Evolutionary conservation across 2,329 filamentous ascomycete genomes (phyloP).

Genomic region (Talaromyces pinophilus): DNA sequence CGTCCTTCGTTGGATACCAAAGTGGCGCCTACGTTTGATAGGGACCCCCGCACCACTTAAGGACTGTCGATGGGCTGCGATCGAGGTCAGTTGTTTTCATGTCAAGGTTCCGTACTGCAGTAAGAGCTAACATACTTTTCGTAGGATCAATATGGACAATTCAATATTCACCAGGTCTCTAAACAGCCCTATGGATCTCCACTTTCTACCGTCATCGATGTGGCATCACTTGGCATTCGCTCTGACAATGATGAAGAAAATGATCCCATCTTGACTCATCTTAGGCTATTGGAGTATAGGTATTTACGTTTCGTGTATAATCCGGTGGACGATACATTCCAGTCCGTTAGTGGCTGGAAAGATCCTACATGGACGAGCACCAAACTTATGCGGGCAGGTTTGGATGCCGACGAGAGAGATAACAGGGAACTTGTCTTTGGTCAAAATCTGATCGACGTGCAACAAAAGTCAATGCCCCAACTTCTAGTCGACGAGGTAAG

Average conservation of each 20-base stretch:
- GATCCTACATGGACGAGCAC: slow-evolving; percentile 86
- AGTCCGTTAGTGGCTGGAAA: slow-evolving; percentile 87
- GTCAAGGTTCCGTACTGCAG: not conserved
- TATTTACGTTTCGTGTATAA: slow-evolving; percentile 94
- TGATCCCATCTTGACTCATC: slow-evolving; percentile 72
- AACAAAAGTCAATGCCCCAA: slow-evolving; percentile 80
- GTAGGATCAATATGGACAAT: slow-evolving; percentile 93
- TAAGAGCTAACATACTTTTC: not conserved
- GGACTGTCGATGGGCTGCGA: slow-evolving; percentile 84
- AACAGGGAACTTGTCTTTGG: slow-evolving; percentile 85
- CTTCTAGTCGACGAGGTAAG: slow-evolving; percentile 83
- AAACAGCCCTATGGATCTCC: slow-evolving; percentile 60
- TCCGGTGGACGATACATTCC: slow-evolving; percentile 82
- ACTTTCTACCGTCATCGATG: slow-evolving; percentile 61
- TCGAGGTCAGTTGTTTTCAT: slow-evolving; percentile 63
- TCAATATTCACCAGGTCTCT: slow-evolving; percentile 71
- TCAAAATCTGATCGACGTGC: slow-evolving; percentile 85
- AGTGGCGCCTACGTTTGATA: slow-evolving; percentile 76
- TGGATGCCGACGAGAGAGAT: slow-evolving; percentile 86
- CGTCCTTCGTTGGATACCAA: slow-evolving; percentile 83
- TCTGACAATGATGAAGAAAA: slow-evolving; percentile 68
- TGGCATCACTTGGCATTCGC: slow-evolving; percentile 58
- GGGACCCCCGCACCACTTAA: slow-evolving; percentile 69
- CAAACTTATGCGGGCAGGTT: slow-evolving; percentile 70
- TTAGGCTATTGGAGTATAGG: slow-evolving; percentile 84